Evolutionary conservation across 1,139 yeast species (phyloP).

Genomic region (Geotrichum reessii): DNA sequence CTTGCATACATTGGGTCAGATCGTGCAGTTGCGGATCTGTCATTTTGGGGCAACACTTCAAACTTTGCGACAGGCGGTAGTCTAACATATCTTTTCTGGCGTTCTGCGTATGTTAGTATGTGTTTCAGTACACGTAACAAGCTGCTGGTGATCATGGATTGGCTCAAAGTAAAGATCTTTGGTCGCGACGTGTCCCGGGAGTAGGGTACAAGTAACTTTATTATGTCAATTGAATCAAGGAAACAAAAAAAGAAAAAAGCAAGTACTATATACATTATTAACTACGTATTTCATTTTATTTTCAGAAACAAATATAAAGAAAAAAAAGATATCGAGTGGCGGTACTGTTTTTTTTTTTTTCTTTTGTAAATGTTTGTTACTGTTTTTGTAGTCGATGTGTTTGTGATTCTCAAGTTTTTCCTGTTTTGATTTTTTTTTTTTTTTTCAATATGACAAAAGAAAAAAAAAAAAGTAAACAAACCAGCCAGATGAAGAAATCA

Average conservation of each 20-base stretch:
- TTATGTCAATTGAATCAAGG: background rate
- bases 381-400: background rate
- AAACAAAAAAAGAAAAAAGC: background rate
- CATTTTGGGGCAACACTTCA: conserved; percentile 67
- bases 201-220: conserved; percentile 21
- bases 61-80: conserved; percentile 81
- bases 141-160: conserved; percentile 75
- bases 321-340: background rate
- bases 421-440: background rate
- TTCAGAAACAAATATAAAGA: too few relatives aligned
- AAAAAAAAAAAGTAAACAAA: background rate
- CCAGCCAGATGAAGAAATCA: background rate
- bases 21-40: conserved; percentile 87
- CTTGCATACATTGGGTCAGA: conserved; percentile 76
- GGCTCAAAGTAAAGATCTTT: conserved; percentile 79
- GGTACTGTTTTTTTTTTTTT: background rate
- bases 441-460: background rate
- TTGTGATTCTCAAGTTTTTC: background rate
- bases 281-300: too few relatives aligned
- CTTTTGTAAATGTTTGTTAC: background rate
- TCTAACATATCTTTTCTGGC: conserved; percentile 87
- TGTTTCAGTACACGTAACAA: conserved; percentile 85
- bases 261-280: too few relatives aligned
- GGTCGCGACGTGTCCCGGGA: conserved; percentile 69
- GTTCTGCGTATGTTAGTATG: conserved; percentile 89